phyloP scores from a whole-genome alignment of 2,329 filamentous ascomycete species.

The Aspergillus sp. region DNA sequence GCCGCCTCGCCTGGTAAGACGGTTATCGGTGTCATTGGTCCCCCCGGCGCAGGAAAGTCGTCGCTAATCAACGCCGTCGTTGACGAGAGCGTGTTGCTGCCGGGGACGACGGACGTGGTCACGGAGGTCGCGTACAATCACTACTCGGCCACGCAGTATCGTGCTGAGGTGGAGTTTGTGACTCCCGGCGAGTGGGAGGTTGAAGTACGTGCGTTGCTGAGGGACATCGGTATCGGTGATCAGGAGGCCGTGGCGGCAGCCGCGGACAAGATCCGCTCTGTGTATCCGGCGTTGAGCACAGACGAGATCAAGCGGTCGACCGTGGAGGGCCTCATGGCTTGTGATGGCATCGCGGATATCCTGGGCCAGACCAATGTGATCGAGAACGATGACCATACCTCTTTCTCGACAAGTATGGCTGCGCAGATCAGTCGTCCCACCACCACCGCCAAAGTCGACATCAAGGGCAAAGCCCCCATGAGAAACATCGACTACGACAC shows the following conservation, averaged over 20 bases:
- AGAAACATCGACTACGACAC: background rate
- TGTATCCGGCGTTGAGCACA: conserved; percentile 31
- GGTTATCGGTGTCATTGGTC: conserved; percentile 53
- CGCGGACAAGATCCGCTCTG: conserved; percentile 35
- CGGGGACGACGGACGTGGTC: conserved; percentile 52
- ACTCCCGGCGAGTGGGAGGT: conserved; percentile 43
- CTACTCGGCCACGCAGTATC: conserved; percentile 38
- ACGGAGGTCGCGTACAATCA: conserved; percentile 54
- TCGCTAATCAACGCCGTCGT: conserved; percentile 57
- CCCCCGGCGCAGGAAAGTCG: conserved; percentile 55
- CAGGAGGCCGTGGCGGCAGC: no score
- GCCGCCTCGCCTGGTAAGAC: conserved; percentile 8
- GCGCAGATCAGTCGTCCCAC: conserved; percentile 44
- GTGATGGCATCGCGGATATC: conserved; percentile 32
- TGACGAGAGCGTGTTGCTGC: conserved; percentile 51
- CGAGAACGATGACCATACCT: conserved; percentile 23
- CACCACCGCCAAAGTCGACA: background rate
- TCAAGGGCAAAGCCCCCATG: background rate
- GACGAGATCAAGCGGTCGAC: conserved; percentile 33
- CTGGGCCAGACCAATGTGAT: conserved; percentile 43
- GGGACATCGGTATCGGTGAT: conserved; percentile 41
- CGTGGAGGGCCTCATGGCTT: conserved; percentile 36
- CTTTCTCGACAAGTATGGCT: conserved; percentile 43
- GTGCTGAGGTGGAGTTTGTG: conserved; percentile 53
- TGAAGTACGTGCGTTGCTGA: conserved; percentile 44